phyloP scores from a whole-genome alignment of 768 basidiomycete genomes.

The Lactarius deliciosus region DNA sequence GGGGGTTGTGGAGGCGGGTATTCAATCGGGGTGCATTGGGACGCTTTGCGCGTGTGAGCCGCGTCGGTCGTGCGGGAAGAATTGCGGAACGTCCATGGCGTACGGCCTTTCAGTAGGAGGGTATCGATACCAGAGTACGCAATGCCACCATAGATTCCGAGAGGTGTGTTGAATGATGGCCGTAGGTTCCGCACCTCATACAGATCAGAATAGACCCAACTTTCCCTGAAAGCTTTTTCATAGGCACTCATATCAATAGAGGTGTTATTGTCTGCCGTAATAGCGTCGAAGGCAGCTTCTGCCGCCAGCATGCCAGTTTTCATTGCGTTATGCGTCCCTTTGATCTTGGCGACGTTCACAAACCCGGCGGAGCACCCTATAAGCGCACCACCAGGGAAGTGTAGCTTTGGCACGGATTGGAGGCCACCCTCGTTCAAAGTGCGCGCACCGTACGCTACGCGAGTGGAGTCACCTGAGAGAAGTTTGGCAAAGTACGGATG shows the following conservation, averaged over 20 bases:
- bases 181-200: slow-evolving; percentile 89
- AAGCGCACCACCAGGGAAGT: slow-evolving; percentile 93
- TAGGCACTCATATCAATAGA: slow-evolving; percentile 71
- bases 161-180: slow-evolving; percentile 76
- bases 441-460: slow-evolving; percentile 89
- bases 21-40: slow-evolving; percentile 66
- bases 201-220: slow-evolving; percentile 86
- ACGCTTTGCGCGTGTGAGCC: slow-evolving; percentile 66
- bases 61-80: slow-evolving; percentile 54
- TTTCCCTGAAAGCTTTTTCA: slow-evolving; percentile 62
- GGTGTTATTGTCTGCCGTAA: slow-evolving; percentile 39
- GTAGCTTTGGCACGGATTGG: slow-evolving; percentile 81
- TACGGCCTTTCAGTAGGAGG: slow-evolving; percentile 76
- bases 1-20: slow-evolving; percentile 89
- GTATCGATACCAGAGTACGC: slow-evolving; percentile 88
- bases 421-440: slow-evolving; percentile 91
- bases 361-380: slow-evolving; percentile 96
- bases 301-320: slow-evolving; percentile 98
- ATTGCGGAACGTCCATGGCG: slow-evolving; percentile 91
- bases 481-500: slow-evolving; percentile 89
- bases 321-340: slow-evolving; percentile 99
- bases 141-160: slow-evolving; percentile 87
- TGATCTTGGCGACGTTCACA: slow-evolving; percentile 96
- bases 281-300: slow-evolving; percentile 73
- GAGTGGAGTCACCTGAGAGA: slow-evolving; percentile 65